A percentile compares a stretch with the other conserved stretches of the same genome.
Evolutionary conservation across 768 basidiomycete species (phyloP).

Genomic region (Termitomyces sp.): DNA sequence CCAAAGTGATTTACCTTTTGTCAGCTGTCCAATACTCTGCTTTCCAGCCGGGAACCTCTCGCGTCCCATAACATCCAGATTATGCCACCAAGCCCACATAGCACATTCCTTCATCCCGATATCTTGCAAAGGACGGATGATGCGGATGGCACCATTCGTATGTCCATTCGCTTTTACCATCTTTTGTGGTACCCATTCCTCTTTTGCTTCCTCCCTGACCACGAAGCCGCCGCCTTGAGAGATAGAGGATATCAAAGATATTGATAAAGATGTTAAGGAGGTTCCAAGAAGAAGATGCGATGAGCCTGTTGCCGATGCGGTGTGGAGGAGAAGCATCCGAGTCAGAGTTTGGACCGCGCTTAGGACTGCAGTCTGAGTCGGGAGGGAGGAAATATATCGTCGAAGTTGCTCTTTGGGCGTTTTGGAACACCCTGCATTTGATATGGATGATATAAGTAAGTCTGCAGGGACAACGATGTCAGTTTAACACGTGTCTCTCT

Average conservation of each 20-base stretch:
- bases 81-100: constrained; percentile 73
- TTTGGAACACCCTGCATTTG: constrained; percentile 4
- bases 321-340: constrained; percentile 67
- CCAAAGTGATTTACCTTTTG: constrained; percentile 49
- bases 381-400: constrained; percentile 58
- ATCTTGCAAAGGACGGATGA: constrained; percentile 68
- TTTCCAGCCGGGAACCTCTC: constrained; percentile 39
- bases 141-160: constrained; percentile 29
- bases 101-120: constrained; percentile 77
- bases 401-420: constrained; percentile 30
- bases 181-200: constrained; percentile 52
- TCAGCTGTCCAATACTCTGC: constrained; percentile 60
- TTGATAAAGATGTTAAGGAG: constrained; percentile 71
- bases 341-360: constrained; percentile 53
- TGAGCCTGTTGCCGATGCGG: constrained; percentile 50
- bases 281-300: constrained; percentile 80
- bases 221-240: constrained; percentile 74
- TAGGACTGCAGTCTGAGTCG: constrained; percentile 67
- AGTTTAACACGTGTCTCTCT: not conserved
- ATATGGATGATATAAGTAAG: constrained; percentile 23
- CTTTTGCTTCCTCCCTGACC: constrained; percentile 62
- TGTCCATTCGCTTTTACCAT: constrained; percentile 6
- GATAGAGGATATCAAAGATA: constrained; percentile 68
- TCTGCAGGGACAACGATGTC: constrained; percentile 18
- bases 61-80: constrained; percentile 46